Evolutionary conservation across 2,329 filamentous ascomycete species (phyloP), one percentile per base, ranked within the genome.

Genomic region (Monosporascus sp.): DNA sequence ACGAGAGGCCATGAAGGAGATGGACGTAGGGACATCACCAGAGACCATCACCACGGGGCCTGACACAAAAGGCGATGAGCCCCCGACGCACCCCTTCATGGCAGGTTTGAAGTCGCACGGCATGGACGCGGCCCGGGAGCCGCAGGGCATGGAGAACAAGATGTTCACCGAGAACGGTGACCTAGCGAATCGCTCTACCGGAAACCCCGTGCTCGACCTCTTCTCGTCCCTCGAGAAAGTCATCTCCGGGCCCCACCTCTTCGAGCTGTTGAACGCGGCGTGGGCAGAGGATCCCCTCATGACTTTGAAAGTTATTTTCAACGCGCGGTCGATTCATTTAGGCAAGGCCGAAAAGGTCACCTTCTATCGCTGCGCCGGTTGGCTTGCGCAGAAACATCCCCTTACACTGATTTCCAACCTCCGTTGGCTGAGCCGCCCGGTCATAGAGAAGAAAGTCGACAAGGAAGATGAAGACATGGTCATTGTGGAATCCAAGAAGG

Each of bases 231-330:
- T 83, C 0, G 72, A 76, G 50, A 71, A 75, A 0, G 64, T 66
- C 15, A 57, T 74, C 14, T 65, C 68, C 0, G 67, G 68, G 0
- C 60, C 65, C 0, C 60, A 68, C 1, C 62, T 83, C 1, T 59
- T 64, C 5, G 60, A 70, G 14, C 61, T 78, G 1, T 73, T 84
- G 31, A 62, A 74, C 2, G 54, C 64, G 2, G 75, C 81, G 1
- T 85, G 81, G 81, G 59, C 63, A 2, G 62, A 68, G 1, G 76
- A 83, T 54, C 56, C 76, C 0, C 59, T 75, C 3, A 62, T 71
- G 14, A 81, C 81, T 0, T 71, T 84, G 31, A 82, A 82, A 61
- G 74, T 84, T 59, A 79, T 85, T 57, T 84, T 81, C 72, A 82
- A 83, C 54, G 67, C 75, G 1, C 74, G 82, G 9, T 82, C 79